phyloP scores from a whole-genome alignment of 352 stramenopile species.

The Phytophthora agathidicida region DNA sequence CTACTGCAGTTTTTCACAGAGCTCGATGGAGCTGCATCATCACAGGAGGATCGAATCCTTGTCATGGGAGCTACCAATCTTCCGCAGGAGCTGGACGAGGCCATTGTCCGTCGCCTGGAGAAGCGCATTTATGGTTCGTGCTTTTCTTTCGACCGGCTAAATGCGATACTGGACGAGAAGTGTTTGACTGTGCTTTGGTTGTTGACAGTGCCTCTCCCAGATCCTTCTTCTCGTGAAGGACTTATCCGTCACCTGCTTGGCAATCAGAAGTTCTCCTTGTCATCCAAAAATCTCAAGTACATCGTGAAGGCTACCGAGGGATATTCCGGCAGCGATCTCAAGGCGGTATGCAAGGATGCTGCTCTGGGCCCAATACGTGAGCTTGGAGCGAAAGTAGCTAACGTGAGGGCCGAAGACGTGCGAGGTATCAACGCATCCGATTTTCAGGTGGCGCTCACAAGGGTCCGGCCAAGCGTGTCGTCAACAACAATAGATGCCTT shows the following conservation, averaged over 20 bases:
- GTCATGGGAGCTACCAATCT: slow-evolving; percentile 91
- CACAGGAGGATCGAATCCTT: slow-evolving; percentile 78
- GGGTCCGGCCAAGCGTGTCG: slow-evolving; percentile 79
- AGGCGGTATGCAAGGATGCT: slow-evolving; percentile 95
- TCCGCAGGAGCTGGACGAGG: slow-evolving; percentile 86
- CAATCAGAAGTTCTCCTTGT: slow-evolving; percentile 58
- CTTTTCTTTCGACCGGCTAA: no score
- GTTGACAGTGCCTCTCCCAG: slow-evolving; percentile 74
- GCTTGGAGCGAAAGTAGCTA: slow-evolving; percentile 57
- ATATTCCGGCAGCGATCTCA: slow-evolving; percentile 90
- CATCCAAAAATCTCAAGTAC: slow-evolving; percentile 60
- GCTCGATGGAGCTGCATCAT: slow-evolving; percentile 80
- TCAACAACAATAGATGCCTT: slow-evolving; percentile 56
- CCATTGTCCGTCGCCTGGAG: slow-evolving; percentile 84
- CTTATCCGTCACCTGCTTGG: slow-evolving; percentile 66
- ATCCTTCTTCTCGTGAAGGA: slow-evolving; percentile 53
- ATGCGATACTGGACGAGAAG: no score
- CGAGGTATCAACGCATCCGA: slow-evolving; percentile 61
- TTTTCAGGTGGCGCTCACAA: slow-evolving; percentile 60
- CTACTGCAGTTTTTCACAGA: slow-evolving; percentile 84
- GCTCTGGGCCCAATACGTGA: slow-evolving; percentile 92
- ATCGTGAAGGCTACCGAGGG: slow-evolving; percentile 79
- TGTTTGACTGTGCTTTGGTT: not conserved
- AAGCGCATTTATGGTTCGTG: slow-evolving; percentile 89
- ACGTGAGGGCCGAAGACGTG: slow-evolving; percentile 69